These are phyloP conservation scores for Fraxinus quadrangulata DNA, from an alignment of 257 asterid genomes.

Conservation along the genomic window DNA sequence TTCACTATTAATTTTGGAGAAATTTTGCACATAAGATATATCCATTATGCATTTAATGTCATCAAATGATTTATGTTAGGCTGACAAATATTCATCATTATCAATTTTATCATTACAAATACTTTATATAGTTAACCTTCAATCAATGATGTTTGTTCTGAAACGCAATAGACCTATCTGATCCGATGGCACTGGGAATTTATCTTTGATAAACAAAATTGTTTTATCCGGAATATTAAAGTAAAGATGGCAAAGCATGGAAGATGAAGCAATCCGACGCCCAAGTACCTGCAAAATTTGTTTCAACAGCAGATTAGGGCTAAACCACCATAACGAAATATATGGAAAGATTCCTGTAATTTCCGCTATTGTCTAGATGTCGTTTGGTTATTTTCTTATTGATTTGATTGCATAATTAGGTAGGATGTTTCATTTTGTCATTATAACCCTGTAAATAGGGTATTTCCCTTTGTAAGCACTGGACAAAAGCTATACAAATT, in stretches of 20 bases:
- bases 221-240: slow-evolving; percentile 47
- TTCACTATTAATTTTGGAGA: too few species aligned
- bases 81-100: background rate
- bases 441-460: too few species aligned
- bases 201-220: slow-evolving; percentile 37
- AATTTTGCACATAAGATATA: background rate
- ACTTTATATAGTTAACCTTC: background rate
- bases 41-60: too few species aligned
- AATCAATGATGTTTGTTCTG: background rate
- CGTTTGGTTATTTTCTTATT: background rate
- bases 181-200: slow-evolving; percentile 7
- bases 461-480: background rate
- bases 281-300: slow-evolving; percentile 56
- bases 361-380: background rate
- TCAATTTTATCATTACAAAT: background rate
- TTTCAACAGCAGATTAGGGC: background rate
- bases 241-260: slow-evolving; percentile 58
- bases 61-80: background rate
- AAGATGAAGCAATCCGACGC: slow-evolving; percentile 54
- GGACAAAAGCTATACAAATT: background rate
- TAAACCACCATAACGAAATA: background rate
- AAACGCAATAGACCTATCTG: background rate
- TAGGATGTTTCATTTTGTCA: background rate
- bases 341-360: background rate
- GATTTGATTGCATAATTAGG: background rate